A percentile compares a stretch with the other conserved stretches of the same genome.
Conservation (phyloP, 768 basidiomycete species). For the Dentipellis sp. region DNA sequence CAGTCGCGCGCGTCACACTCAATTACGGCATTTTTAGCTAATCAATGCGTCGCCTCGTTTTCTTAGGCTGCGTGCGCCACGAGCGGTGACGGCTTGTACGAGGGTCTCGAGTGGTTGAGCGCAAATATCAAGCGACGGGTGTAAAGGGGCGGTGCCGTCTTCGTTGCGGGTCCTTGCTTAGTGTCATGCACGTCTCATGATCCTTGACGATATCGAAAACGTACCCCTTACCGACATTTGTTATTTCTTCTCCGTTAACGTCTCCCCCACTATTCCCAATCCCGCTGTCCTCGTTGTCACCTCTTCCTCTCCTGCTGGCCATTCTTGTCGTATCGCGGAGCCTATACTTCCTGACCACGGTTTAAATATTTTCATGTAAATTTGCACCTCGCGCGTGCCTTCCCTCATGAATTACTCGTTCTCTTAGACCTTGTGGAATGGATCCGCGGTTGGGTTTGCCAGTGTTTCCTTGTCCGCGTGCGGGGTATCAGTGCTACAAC, state of each 20-base stretch:
- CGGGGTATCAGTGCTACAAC: not conserved
- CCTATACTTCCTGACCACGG: slow-evolving; percentile 8
- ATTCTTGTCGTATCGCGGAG: slow-evolving; percentile 12
- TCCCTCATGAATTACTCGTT: slow-evolving; percentile 8
- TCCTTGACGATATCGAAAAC: slow-evolving; percentile 37
- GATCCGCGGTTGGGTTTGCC: not conserved
- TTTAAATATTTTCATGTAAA: slow-evolving; percentile 5
- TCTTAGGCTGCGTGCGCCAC: slow-evolving; percentile 92
- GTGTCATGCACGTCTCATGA: slow-evolving; percentile 48
- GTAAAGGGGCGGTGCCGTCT: slow-evolving; percentile 32
- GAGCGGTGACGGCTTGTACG: slow-evolving; percentile 96
- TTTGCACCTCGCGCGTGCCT: slow-evolving; percentile 2
- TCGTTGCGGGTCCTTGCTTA: slow-evolving; percentile 37
- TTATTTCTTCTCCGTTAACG: slow-evolving; percentile 16
- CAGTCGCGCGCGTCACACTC: slow-evolving; percentile 19
- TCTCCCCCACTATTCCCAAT: slow-evolving; percentile 14
- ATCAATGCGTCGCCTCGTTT: slow-evolving; percentile 2
- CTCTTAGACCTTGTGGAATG: slow-evolving; percentile 4
- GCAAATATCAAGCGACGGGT: slow-evolving; percentile 81
- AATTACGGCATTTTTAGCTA: slow-evolving; percentile 8
- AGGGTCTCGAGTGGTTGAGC: slow-evolving; percentile 96
- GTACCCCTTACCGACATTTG: slow-evolving; percentile 14
- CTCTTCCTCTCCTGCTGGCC: slow-evolving; percentile 7
- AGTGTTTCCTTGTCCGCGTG: not conserved
- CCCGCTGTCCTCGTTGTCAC: slow-evolving; percentile 1